Evolutionary conservation across 2,329 filamentous ascomycete species (phyloP), one percentile per base, ranked within the genome.

Genomic region (Rutstroemia sp.): DNA sequence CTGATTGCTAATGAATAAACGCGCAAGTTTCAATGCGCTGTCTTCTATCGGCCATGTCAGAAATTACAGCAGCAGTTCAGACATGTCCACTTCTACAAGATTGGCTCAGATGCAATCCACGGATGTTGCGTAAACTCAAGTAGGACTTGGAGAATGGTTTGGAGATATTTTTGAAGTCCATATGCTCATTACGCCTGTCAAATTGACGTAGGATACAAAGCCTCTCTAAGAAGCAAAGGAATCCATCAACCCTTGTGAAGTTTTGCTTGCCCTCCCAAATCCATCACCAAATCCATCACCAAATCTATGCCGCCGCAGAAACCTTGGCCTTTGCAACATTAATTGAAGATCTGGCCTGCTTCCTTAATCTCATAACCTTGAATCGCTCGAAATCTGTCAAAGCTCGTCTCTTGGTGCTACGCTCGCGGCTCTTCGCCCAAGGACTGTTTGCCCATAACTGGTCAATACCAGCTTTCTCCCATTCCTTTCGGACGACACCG

Each of bases 321-420:
- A 88, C 86, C 85, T 96, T 95, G 74, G 91, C 89, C 74, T 95
- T 82, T 72, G 89, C 87, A 88, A 96, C 97, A 80, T 88, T 88
- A 78, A 96, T 87, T 83, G 96, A 92, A 80, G 95, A 97, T 75
- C 92, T 89, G 76, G 92, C 89, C 87, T 96, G 92, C 87, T 99
- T 99, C 88, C 92, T 95, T 79, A 97, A 83, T 78, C 92, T 87
- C 85, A 97, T 83, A 71, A 97, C 94, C 89, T 99, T 96, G 90
- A 97, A 99, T 77, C 94, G 88, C 83, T 99, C 94, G 75, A 99
- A 99, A 84, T 99, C 94, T 78, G 87, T 95, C 68, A 99, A 82
- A 72, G 84, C 84, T 80, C 87, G 88, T 82, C 94, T 88, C 80
- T 89, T 88, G 77, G 89, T 82, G 70, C 83, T 82, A 79, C 89